Evolutionary conservation across 2,329 filamentous ascomycete species (phyloP), one percentile per base, ranked within the genome.

Genomic region (Sarocladium oryzae): DNA sequence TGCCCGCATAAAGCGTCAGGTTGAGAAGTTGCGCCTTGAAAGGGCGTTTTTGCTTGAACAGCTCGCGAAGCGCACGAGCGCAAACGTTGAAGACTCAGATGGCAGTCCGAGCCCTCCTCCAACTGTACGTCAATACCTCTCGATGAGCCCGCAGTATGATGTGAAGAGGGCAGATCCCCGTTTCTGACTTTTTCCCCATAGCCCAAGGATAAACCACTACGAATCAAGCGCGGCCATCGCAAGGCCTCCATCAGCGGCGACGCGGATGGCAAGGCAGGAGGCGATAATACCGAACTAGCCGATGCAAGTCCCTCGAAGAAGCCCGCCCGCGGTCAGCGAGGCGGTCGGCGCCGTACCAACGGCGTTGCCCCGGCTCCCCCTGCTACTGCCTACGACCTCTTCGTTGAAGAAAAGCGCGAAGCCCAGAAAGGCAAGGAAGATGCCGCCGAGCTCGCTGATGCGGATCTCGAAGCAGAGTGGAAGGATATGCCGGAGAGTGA

Each of bases 1-100:
- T 56, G 76, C 80, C 36, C 86, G 91, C 45, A 81, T 95, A 55
- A 85, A 88, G 67, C 84, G 91, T 56, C 87, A 89, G 62, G 86
- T 96, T 58, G 86, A 95, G 67, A 96, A 97, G 72, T 82, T 95
- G 77, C 85, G 93, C 48, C 79, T 97, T 21, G 88, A 95, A 72
- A 81, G 89, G 56, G 87, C 88, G 23, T 85, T 88, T 58, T 72
- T 88, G 43, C 76, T 87, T 30, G 84, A 88, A 62, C 83, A 89
- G 64, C 76, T 93, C 37, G 77, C 83, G 18, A 85, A 85, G 60
- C 81, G 88, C 58, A 89, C 86, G 16, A 86, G 85, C 66, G 77
- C 82, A 58, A 86, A 86, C 58, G 84, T 87, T 45, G 84, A 88
- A 64, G 85, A 91, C 64, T 89, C 86, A 9, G 87, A 91, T 60